phyloP scores from a whole-genome alignment of 345 rosid species.

The Anacardium occidentale region DNA sequence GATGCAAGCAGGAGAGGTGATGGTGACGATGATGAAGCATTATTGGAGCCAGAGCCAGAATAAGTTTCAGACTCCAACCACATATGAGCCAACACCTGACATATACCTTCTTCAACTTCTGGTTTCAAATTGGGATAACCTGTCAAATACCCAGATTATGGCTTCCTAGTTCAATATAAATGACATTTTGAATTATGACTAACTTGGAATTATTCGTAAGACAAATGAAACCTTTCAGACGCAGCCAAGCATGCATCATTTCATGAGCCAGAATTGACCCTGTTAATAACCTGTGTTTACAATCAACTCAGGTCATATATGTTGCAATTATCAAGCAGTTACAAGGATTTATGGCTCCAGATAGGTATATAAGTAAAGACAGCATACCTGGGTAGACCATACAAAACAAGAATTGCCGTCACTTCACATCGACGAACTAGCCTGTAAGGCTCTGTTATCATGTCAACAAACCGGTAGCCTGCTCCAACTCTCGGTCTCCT shows the following conservation, averaged over 20 bases:
- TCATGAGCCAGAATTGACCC: conserved; percentile 98
- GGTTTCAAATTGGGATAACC: conserved; percentile 86
- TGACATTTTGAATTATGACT: background rate
- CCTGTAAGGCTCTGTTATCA: conserved; percentile 80
- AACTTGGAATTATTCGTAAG: background rate
- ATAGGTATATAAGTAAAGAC: background rate
- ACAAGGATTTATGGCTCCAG: background rate
- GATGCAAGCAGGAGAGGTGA: conserved; percentile 53
- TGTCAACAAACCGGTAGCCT: conserved; percentile 59
- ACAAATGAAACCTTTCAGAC: conserved; percentile 65
- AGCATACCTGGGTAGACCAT: conserved; percentile 88
- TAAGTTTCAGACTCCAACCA: conserved; percentile 94
- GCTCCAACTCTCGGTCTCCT: conserved; percentile 78
- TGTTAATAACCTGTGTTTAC: conserved; percentile 69
- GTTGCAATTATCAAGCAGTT: background rate
- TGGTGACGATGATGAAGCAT: conserved; percentile 40
- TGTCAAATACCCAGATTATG: conserved; percentile 22
- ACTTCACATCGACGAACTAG: conserved; percentile 87
- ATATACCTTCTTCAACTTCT: conserved; percentile 97
- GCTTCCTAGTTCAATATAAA: background rate
- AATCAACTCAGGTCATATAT: conserved; percentile 1
- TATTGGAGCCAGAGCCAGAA: conserved; percentile 40
- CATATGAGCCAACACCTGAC: conserved; percentile 95
- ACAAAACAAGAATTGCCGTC: conserved; percentile 92
- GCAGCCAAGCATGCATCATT: conserved; percentile 99